These are phyloP conservation scores for Talaromyces sp. DNA, from an alignment of 2,329 filamentous ascomycete species.

Conservation along the genomic window DNA sequence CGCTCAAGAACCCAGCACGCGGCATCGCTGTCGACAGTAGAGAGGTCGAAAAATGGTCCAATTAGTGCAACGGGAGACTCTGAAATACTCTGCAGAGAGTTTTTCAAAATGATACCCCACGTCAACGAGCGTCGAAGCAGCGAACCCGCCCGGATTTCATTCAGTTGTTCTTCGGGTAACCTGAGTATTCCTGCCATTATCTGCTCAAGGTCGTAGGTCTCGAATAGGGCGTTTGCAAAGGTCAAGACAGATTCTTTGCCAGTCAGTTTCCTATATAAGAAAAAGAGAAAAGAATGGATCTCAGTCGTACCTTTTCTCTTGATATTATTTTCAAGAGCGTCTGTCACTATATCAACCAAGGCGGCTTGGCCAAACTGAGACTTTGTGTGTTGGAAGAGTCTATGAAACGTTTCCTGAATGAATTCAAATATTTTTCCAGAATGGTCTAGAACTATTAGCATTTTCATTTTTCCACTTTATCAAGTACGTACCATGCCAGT, in stretches of 20 bases:
- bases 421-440: slow-evolving; percentile 20
- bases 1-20: slow-evolving; percentile 30
- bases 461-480: slow-evolving; percentile 11
- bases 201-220: slow-evolving; percentile 1
- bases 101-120: slow-evolving; percentile 23
- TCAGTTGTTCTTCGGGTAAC: not conserved
- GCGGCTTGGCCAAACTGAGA: slow-evolving; percentile 31
- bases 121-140: slow-evolving; percentile 30
- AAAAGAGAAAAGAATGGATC: no score
- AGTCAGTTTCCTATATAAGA: not conserved
- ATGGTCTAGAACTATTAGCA: slow-evolving; percentile 20
- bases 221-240: slow-evolving; percentile 17
- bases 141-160: slow-evolving; percentile 25
- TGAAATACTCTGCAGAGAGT: slow-evolving; percentile 6
- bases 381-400: slow-evolving; percentile 21
- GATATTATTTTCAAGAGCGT: slow-evolving; percentile 28
- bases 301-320: slow-evolving; percentile 23
- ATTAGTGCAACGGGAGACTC: slow-evolving; percentile 6
- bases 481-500: slow-evolving; percentile 28
- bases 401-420: slow-evolving; percentile 20
- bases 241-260: slow-evolving; percentile 8
- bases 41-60: slow-evolving; percentile 20
- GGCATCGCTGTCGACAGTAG: slow-evolving; percentile 27
- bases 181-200: slow-evolving; percentile 5
- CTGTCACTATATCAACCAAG: slow-evolving; percentile 33